Conservation (phyloP, 164 flowering plant species). For the Stephania japonica region DNA sequence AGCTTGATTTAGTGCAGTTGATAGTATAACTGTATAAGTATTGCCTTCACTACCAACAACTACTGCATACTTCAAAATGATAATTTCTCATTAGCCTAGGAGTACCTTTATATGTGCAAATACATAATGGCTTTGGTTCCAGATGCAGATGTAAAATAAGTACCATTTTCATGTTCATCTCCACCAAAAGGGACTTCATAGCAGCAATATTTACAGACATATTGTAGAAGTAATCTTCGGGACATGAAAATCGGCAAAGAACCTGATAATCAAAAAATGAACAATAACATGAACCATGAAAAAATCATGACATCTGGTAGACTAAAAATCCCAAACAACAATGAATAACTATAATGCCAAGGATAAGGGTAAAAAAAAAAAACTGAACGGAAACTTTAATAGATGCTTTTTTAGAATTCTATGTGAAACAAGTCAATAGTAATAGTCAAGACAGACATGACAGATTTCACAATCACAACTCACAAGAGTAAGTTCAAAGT, state of each 20-base stretch:
- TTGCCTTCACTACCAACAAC: no score
- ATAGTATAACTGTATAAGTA: no score
- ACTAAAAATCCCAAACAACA: background rate
- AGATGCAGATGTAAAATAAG: background rate
- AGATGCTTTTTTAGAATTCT: background rate
- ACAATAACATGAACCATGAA: background rate
- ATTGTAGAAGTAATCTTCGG: constrained; percentile 19
- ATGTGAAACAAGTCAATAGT: background rate
- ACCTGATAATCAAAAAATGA: constrained; percentile 32
- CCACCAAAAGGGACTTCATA: constrained; percentile 28
- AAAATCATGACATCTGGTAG: background rate
- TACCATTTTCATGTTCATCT: constrained; percentile 46
- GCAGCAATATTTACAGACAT: constrained; percentile 27
- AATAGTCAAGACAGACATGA: no score
- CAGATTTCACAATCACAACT: no score
- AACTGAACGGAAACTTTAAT: no score
- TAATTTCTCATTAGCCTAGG: no score
- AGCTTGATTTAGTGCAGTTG: no score
- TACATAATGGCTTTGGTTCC: no score
- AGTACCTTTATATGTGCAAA: no score
- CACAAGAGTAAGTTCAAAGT: no score
- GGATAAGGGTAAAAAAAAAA: background rate
- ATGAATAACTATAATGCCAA: background rate
- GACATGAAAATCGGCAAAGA: constrained; percentile 20
- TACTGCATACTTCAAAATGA: no score